A percentile compares a stretch with the other conserved stretches of the same genome.
Evolutionary conservation across 1,139 yeast species (phyloP).

Genomic region (Kurtzmaniella natalensis): DNA sequence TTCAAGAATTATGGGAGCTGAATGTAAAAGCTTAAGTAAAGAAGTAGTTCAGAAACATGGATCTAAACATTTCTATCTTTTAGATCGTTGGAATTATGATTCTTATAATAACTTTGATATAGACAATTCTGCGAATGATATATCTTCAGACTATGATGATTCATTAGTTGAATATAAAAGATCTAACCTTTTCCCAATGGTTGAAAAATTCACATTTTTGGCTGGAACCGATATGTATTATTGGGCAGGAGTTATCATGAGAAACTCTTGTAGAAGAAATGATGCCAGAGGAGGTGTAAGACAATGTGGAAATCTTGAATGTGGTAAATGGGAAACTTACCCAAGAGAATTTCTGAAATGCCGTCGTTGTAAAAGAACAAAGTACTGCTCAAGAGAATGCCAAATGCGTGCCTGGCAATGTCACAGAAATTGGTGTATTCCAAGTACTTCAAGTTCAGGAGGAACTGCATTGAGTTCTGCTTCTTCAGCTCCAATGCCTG

Average conservation of each 20-base stretch:
- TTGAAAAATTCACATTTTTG: conserved; percentile 83
- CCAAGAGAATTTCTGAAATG: conserved; percentile 95
- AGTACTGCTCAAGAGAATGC: conserved; percentile 90
- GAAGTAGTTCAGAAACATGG: conserved; percentile 30
- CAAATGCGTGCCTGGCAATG: conserved; percentile 90
- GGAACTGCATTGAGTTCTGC: conserved; percentile 8
- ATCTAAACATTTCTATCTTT: conserved; percentile 29
- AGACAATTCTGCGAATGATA: conserved; percentile 36
- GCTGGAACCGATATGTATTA: conserved; percentile 76
- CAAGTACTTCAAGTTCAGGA: conserved; percentile 29
- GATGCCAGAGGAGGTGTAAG: conserved; percentile 85
- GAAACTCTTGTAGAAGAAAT: conserved; percentile 90
- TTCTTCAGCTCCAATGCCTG: conserved; percentile 4
- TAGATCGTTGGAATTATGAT: conserved; percentile 50
- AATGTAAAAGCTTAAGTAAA: conserved; percentile 28
- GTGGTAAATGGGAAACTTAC: conserved; percentile 93
- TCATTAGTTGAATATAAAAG: conserved; percentile 48
- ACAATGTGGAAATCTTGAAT: conserved; percentile 89
- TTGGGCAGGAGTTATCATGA: conserved; percentile 97
- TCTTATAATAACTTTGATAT: conserved; percentile 52
- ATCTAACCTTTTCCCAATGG: conserved; percentile 80
- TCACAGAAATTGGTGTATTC: conserved; percentile 92
- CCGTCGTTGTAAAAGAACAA: conserved; percentile 88
- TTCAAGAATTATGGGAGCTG: conserved; percentile 28
- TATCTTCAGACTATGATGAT: conserved; percentile 41